A percentile compares a stretch with the other conserved stretches of the same genome.
These are phyloP conservation scores for Leptoxyphium fumago DNA, from an alignment of 2,329 filamentous ascomycete species.

Conservation along the genomic window DNA sequence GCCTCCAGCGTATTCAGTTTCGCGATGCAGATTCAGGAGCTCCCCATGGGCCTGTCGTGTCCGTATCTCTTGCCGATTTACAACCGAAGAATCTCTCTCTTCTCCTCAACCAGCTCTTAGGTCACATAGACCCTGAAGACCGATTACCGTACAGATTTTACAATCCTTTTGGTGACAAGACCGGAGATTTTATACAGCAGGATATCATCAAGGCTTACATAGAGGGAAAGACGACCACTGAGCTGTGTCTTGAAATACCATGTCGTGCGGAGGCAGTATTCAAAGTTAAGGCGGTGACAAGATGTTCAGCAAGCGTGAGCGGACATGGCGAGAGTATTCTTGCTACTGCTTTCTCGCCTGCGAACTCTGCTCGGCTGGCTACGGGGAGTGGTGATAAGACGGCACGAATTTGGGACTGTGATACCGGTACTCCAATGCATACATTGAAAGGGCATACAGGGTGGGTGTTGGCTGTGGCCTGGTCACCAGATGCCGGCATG, in stretches of 20 bases:
- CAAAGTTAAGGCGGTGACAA: slow-evolving; percentile 77
- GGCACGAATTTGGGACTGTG: slow-evolving; percentile 84
- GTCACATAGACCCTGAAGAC: slow-evolving; percentile 43
- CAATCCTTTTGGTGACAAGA: slow-evolving; percentile 31
- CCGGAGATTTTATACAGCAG: slow-evolving; percentile 26
- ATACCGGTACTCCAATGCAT: slow-evolving; percentile 76
- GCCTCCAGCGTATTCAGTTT: slow-evolving; percentile 61
- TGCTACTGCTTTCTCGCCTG: slow-evolving; percentile 70
- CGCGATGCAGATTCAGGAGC: slow-evolving; percentile 60
- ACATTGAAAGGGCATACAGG: slow-evolving; percentile 77
- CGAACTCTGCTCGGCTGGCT: slow-evolving; percentile 60
- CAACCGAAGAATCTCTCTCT: slow-evolving; percentile 80
- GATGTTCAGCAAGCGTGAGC: slow-evolving; percentile 75
- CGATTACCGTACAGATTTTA: slow-evolving; percentile 52
- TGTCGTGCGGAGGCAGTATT: slow-evolving; percentile 82
- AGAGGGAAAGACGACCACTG: slow-evolving; percentile 36
- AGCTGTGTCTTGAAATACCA: slow-evolving; percentile 47
- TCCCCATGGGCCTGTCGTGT: slow-evolving; percentile 56
- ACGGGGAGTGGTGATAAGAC: slow-evolving; percentile 87
- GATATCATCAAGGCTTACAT: slow-evolving; percentile 28
- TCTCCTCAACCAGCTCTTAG: slow-evolving; percentile 70
- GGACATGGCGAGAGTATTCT: slow-evolving; percentile 89
- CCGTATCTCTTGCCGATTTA: slow-evolving; percentile 68
- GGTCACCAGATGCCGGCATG: slow-evolving; percentile 67
- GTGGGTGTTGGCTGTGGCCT: slow-evolving; percentile 80